Conservation (phyloP, 78 protist genomes). For the Bigelowiella natans region DNA sequence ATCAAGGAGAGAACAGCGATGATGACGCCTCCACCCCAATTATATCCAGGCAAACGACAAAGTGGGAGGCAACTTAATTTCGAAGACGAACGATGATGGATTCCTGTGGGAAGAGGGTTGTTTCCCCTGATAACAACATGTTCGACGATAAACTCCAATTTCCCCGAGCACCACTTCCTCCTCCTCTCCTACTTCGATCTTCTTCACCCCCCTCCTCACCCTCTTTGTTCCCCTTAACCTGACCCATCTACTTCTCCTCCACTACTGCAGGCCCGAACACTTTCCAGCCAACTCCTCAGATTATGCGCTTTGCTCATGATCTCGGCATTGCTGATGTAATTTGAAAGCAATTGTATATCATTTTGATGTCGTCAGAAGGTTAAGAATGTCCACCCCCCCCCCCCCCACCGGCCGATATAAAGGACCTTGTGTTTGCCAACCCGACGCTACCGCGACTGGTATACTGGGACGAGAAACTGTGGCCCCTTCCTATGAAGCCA, state of each 20-base stretch:
- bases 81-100: not conserved
- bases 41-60: not conserved
- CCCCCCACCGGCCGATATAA: not conserved
- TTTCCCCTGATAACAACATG: no score
- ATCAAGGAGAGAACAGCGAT: no score
- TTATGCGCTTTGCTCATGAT: not conserved
- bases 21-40: no score
- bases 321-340: not conserved
- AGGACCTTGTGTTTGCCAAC: not conserved
- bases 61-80: not conserved
- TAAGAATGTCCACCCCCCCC: no score
- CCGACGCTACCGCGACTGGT: not conserved
- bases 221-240: no score
- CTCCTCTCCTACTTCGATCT: no score
- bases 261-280: not conserved
- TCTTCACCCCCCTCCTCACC: no score
- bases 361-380: no score
- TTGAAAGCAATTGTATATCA: no score
- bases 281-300: not conserved
- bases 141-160: no score
- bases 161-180: no score
- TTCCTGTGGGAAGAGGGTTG: not conserved
- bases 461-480: not conserved
- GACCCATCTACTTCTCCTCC: no score
- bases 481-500: not conserved